Evolutionary conservation across 371 early-diverging fungal genomes (phyloP).

Genomic region (Mucor ambiguus): DNA sequence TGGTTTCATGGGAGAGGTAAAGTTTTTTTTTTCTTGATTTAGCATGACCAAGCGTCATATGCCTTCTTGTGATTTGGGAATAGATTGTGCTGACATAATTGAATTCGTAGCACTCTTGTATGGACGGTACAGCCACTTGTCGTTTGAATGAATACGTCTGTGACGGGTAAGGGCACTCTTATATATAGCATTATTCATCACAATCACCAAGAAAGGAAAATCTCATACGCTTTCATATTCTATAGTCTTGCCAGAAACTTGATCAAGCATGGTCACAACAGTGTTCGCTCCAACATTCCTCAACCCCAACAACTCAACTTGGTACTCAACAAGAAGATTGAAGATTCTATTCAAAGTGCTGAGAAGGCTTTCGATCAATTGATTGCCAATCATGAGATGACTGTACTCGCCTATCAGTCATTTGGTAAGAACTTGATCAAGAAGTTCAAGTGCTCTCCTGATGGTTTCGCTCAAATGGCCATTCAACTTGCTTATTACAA

Average conservation of each 20-base stretch:
- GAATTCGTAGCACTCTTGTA: constrained; percentile 77
- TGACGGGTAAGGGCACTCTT: constrained; percentile 35
- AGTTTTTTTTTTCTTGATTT: background rate
- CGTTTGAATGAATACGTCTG: constrained; percentile 75
- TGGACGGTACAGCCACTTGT: constrained; percentile 94
- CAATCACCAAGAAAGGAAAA: background rate
- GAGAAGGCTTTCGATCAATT: constrained; percentile 71
- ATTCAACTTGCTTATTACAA: constrained; percentile 96
- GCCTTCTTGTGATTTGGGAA: background rate
- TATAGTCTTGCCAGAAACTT: constrained; percentile 45
- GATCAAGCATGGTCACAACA: constrained; percentile 62
- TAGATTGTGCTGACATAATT: constrained; percentile 8
- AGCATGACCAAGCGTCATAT: constrained; percentile 5
- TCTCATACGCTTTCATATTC: background rate
- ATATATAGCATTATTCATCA: background rate
- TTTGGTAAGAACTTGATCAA: constrained; percentile 95
- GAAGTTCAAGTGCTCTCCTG: constrained; percentile 85
- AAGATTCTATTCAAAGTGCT: constrained; percentile 62
- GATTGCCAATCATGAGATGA: constrained; percentile 78
- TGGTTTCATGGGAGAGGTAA: constrained; percentile 89
- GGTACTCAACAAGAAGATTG: constrained; percentile 57
- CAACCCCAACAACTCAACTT: constrained; percentile 72
- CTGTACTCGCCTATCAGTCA: constrained; percentile 78
- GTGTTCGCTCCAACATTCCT: constrained; percentile 57
- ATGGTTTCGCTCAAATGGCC: constrained; percentile 94